Conservation (phyloP, 2,329 filamentous ascomycete species). For the Mycogone perniciosa region DNA sequence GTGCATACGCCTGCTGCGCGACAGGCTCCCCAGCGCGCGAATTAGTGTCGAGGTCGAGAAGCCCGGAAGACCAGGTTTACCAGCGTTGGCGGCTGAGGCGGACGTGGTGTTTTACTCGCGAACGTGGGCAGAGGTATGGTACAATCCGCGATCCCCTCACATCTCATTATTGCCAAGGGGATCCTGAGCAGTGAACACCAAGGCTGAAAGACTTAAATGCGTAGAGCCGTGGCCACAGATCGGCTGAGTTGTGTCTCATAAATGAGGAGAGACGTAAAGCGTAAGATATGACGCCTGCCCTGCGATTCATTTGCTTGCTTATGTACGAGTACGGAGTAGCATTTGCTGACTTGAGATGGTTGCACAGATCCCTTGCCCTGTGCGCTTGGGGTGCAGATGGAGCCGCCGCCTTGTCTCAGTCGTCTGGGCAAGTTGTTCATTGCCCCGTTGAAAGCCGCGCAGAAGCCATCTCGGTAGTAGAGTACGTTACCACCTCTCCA, state of each 20-base stretch:
- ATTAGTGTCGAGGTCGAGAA: slow-evolving; percentile 71
- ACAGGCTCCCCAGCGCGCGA: slow-evolving; percentile 34
- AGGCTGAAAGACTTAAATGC: slow-evolving; percentile 3
- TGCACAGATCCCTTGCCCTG: slow-evolving; percentile 36
- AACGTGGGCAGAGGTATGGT: slow-evolving; percentile 59
- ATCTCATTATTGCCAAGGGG: neutral
- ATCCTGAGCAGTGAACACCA: neutral
- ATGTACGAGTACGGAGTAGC: neutral
- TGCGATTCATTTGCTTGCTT: slow-evolving; percentile 6
- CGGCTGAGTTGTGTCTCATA: slow-evolving; percentile 46
- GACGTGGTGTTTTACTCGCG: slow-evolving; percentile 70
- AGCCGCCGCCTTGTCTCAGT: slow-evolving; percentile 29
- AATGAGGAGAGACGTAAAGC: slow-evolving; percentile 37
- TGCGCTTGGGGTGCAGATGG: slow-evolving; percentile 56
- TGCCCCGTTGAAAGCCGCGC: slow-evolving; percentile 36
- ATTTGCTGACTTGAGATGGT: slow-evolving; percentile 17
- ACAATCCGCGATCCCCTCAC: neutral
- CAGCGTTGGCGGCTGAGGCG: slow-evolving; percentile 53
- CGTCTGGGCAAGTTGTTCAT: slow-evolving; percentile 22
- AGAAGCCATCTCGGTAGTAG: slow-evolving; percentile 43
- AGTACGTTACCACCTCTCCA: slow-evolving; percentile 43
- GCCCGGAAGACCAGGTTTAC: slow-evolving; percentile 53
- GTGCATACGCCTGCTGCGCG: slow-evolving; percentile 53
- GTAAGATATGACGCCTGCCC: slow-evolving; percentile 28
- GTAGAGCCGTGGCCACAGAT: slow-evolving; percentile 34